These are phyloP conservation scores for Psilocybe cubensis DNA, from an alignment of 768 basidiomycete genomes.

Conservation along the genomic window DNA sequence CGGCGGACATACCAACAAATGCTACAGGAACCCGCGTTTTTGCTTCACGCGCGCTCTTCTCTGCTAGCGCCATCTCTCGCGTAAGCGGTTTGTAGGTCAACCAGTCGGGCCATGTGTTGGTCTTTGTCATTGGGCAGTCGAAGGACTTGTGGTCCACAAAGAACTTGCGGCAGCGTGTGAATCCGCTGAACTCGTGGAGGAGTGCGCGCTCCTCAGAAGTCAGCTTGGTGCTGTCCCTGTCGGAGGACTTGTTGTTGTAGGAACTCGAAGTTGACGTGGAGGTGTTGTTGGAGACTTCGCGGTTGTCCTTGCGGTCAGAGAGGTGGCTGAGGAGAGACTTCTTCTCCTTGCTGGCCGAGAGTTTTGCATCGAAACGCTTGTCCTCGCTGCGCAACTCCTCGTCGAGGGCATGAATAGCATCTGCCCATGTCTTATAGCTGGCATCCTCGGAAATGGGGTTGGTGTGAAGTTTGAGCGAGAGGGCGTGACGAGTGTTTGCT, in stretches of 20 bases:
- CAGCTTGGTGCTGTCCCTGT: not conserved
- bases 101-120: constrained; percentile 7
- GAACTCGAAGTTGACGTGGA: too few relatives aligned
- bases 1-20: not conserved
- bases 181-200: constrained; percentile 17
- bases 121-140: not conserved
- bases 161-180: constrained; percentile 17
- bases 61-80: not conserved
- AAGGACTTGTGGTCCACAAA: constrained; percentile 13
- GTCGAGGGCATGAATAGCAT: not conserved
- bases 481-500: too few relatives aligned
- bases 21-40: not conserved
- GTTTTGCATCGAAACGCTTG: too few relatives aligned
- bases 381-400: too few relatives aligned
- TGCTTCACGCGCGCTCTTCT: not conserved
- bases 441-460: too few relatives aligned
- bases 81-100: constrained; percentile 8
- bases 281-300: too few relatives aligned
- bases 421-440: too few relatives aligned
- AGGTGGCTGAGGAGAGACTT: too few relatives aligned
- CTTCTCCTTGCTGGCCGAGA: too few relatives aligned
- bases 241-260: not conserved
- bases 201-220: constrained; percentile 12
- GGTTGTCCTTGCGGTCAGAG: too few relatives aligned
- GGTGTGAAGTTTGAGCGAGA: too few relatives aligned